Evolutionary conservation across 306 rosid genomes (phyloP).

Genomic region (Nissolia schottii): DNA sequence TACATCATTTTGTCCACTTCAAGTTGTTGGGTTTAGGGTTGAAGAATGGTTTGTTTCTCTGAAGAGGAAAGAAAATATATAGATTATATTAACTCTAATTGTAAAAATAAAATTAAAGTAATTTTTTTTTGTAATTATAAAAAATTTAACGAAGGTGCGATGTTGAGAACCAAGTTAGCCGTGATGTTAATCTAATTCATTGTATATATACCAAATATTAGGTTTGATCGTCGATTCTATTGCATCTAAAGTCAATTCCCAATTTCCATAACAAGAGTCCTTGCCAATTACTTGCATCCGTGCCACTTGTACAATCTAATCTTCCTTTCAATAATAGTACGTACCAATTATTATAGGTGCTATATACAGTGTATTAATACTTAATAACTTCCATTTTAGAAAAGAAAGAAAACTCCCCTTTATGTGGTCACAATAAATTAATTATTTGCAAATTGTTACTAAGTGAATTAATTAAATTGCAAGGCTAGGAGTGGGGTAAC

Average conservation of each 20-base stretch:
- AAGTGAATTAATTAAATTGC: neutral
- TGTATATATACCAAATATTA: too few species aligned
- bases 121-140: too few species aligned
- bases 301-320: neutral
- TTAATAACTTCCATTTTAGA: neutral
- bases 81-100: too few species aligned
- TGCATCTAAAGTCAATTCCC: neutral
- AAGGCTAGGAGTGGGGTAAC: neutral
- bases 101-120: too few species aligned
- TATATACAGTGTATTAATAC: neutral
- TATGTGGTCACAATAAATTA: neutral
- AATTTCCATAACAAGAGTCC: neutral
- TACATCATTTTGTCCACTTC: too few species aligned
- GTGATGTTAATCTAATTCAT: too few species aligned
- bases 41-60: too few species aligned
- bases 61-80: too few species aligned
- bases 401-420: neutral
- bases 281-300: neutral
- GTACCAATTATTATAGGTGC: neutral
- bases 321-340: neutral
- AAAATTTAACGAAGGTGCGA: too few species aligned
- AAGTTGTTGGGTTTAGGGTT: too few species aligned
- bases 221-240: too few species aligned
- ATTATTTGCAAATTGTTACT: neutral
- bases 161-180: too few species aligned